These are phyloP conservation scores for Pisolithus sp. DNA, from an alignment of 768 basidiomycete genomes.

Conservation along the genomic window DNA sequence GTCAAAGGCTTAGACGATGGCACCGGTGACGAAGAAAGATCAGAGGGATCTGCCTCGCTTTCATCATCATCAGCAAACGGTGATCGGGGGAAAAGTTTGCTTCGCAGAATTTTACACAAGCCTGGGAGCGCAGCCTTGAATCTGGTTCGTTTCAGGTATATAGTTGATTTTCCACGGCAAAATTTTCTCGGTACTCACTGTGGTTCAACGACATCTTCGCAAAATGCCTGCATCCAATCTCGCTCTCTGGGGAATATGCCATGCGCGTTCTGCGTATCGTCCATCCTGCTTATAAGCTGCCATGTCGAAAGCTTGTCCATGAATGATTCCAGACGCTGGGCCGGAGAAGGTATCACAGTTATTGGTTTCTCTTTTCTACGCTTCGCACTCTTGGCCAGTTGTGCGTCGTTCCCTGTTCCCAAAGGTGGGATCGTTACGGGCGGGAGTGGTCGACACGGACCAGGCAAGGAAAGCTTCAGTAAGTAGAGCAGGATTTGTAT, in stretches of 20 bases:
- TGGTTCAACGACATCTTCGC: constrained; percentile 57
- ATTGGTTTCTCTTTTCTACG: constrained; percentile 16
- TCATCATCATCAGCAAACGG: constrained; percentile 51
- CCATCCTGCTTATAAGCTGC: constrained; percentile 51
- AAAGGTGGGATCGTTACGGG: constrained; percentile 21
- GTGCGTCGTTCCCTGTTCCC: constrained; percentile 17
- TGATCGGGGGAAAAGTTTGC: constrained; percentile 63
- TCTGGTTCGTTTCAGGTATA: constrained; percentile 28
- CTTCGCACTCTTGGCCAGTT: constrained; percentile 26
- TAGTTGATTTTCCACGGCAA: neutral
- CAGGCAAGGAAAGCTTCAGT: constrained; percentile 57
- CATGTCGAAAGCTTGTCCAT: constrained; percentile 78
- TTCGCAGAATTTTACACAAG: constrained; percentile 49
- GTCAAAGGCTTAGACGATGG: constrained; percentile 8
- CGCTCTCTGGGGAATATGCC: constrained; percentile 26
- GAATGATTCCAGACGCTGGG: constrained; percentile 60
- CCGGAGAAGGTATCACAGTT: constrained; percentile 22
- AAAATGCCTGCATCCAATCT: constrained; percentile 76
- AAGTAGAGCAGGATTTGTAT: constrained; percentile 71
- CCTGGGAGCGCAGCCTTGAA: constrained; percentile 51
- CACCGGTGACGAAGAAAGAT: constrained; percentile 10
- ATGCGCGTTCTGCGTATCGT: constrained; percentile 22
- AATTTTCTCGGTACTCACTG: constrained; percentile 36
- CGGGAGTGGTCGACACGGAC: constrained; percentile 28
- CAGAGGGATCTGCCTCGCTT: constrained; percentile 9